These are phyloP conservation scores for Botrytis pseudocinerea DNA, from an alignment of 2,329 filamentous ascomycete species.

Conservation along the genomic window DNA sequence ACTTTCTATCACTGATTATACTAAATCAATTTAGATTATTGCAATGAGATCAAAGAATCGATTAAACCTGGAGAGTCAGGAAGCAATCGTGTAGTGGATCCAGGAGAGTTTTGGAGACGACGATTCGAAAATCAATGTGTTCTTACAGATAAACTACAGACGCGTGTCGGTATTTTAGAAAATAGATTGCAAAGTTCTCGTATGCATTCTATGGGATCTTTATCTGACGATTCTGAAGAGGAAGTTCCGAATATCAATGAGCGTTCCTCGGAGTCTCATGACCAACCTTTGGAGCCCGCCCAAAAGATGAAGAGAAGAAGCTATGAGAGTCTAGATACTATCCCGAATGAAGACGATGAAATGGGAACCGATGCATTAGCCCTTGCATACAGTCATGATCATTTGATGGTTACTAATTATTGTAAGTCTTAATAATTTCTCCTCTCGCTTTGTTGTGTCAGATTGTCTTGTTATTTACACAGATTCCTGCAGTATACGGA, in stretches of 20 bases:
- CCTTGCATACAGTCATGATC: background rate
- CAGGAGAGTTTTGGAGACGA: constrained; percentile 6
- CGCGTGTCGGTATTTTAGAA: background rate
- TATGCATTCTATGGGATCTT: background rate
- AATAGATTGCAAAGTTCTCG: background rate
- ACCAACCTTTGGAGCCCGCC: background rate
- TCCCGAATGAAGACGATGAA: background rate
- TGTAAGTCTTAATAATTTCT: background rate
- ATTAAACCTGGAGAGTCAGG: background rate
- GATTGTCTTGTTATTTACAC: background rate
- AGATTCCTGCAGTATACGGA: background rate
- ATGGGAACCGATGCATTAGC: background rate
- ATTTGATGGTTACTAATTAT: background rate
- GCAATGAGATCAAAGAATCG: background rate
- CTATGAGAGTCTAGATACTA: background rate
- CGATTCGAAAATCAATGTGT: background rate
- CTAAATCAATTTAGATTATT: background rate
- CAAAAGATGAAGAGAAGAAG: background rate
- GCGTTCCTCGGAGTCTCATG: background rate
- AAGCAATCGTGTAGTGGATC: background rate
- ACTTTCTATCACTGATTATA: too few relatives aligned
- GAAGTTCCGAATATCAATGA: background rate
- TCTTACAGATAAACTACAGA: background rate
- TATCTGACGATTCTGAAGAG: background rate
- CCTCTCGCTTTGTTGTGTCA: background rate